phyloP scores from a whole-genome alignment of 2,329 filamentous ascomycete species.

The Mycogone perniciosa region DNA sequence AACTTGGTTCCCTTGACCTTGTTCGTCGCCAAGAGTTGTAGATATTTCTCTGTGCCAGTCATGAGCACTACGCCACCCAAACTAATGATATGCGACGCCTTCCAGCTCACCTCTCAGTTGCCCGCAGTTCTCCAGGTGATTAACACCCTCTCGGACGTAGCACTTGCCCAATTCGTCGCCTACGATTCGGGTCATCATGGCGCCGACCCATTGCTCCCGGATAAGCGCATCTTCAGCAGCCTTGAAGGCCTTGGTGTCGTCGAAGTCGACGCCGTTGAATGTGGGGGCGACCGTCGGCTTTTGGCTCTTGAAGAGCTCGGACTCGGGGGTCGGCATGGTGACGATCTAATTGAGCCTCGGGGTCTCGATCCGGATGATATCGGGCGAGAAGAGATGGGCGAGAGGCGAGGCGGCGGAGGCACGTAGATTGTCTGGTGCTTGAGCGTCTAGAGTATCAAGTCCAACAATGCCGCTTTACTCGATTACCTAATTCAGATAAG shows the following conservation, averaged over 20 bases:
- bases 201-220: conserved; percentile 80
- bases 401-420: conserved; percentile 12
- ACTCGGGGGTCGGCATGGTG: conserved; percentile 77
- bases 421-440: conserved; percentile 17
- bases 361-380: conserved; percentile 1
- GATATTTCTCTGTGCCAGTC: conserved; percentile 59
- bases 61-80: conserved; percentile 7
- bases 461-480: neutral
- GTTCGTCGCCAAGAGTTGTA: conserved; percentile 68
- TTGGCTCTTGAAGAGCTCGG: conserved; percentile 71
- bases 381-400: conserved; percentile 13
- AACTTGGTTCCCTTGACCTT: conserved; percentile 76
- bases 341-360: conserved; percentile 13
- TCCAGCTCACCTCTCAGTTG: conserved; percentile 64
- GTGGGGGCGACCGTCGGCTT: conserved; percentile 77
- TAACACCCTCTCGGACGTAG: conserved; percentile 77
- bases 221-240: conserved; percentile 76
- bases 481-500: conserved; percentile 3
- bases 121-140: conserved; percentile 84
- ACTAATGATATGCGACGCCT: neutral
- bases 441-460: conserved; percentile 19
- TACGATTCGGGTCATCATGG: conserved; percentile 82
- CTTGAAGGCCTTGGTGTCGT: conserved; percentile 75
- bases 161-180: conserved; percentile 80
- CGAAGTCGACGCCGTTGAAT: conserved; percentile 82